Evolutionary conservation across 352 stramenopile genomes (phyloP).

Genomic region (Phytophthora sp.): DNA sequence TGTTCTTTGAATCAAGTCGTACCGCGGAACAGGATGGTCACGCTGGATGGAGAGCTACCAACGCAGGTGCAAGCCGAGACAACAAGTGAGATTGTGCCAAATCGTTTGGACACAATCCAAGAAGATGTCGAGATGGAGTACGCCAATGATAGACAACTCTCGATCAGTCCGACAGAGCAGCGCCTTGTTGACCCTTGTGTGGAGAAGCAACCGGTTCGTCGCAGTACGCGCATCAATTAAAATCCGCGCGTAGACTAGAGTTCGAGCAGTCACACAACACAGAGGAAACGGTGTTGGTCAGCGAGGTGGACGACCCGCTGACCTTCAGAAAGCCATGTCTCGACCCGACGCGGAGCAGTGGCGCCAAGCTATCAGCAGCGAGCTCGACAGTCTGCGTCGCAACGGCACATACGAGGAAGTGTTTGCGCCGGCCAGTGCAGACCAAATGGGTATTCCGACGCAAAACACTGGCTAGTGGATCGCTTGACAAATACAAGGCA

Average conservation of each 20-base stretch:
- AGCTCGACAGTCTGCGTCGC: slow-evolving; percentile 25
- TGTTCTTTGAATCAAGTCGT: slow-evolving; percentile 13
- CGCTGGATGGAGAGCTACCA: background rate
- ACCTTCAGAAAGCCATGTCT: background rate
- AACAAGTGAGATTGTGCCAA: background rate
- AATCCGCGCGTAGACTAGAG: background rate
- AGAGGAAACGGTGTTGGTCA: background rate
- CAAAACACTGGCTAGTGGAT: slow-evolving; percentile 20
- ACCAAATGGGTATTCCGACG: slow-evolving; percentile 8
- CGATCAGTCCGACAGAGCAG: too few species aligned
- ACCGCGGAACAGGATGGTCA: background rate
- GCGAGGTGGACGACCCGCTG: slow-evolving; percentile 5
- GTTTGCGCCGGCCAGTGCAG: background rate
- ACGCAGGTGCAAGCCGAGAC: background rate
- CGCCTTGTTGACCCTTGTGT: too few species aligned
- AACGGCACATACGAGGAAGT: slow-evolving; percentile 15
- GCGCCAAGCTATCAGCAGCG: slow-evolving; percentile 14
- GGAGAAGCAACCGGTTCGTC: slow-evolving; percentile 2
- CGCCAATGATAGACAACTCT: too few species aligned
- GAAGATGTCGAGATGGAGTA: background rate
- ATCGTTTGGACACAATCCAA: background rate
- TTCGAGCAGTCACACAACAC: slow-evolving; percentile 15
- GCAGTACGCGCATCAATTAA: slow-evolving; percentile 10
- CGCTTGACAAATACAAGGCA: slow-evolving; percentile 40
- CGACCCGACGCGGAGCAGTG: slow-evolving; percentile 10